A percentile compares a stretch with the other conserved stretches of the same genome.
Evolutionary conservation across 192 early-diverging fungal species (phyloP).

Genomic region (Backusella macrospora): DNA sequence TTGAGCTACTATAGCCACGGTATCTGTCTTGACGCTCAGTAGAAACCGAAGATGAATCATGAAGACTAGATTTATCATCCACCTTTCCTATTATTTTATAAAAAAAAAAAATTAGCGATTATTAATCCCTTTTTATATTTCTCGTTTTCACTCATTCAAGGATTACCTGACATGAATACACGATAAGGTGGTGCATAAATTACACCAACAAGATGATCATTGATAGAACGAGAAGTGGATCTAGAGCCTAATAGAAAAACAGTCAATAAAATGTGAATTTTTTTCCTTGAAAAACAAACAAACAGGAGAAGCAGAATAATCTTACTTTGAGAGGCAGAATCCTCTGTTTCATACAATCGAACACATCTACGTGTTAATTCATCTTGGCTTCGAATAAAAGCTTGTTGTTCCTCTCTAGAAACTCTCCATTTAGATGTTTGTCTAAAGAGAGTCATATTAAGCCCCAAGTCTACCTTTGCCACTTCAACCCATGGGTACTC

Average conservation of each 20-base stretch:
- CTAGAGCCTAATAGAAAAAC: constrained; percentile 7
- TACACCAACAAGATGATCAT: constrained; percentile 49
- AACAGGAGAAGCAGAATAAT: no score
- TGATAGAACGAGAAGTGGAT: constrained; percentile 28
- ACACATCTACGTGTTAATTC: constrained; percentile 58
- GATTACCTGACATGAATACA: constrained; percentile 41
- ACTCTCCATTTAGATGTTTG: constrained; percentile 58
- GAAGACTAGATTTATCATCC: constrained; percentile 12
- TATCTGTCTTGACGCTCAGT: neutral
- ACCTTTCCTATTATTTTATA: neutral
- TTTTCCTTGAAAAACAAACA: neutral
- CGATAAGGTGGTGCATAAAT: constrained; percentile 58
- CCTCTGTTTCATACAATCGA: constrained; percentile 54
- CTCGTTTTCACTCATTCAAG: neutral
- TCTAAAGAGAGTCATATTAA: constrained; percentile 59
- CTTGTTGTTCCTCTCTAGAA: constrained; percentile 52
- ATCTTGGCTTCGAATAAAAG: constrained; percentile 65
- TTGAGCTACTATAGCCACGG: constrained; percentile 1
- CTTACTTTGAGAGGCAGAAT: constrained; percentile 27
- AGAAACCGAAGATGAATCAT: neutral
- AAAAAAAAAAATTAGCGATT: neutral
- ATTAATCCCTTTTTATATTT: neutral
- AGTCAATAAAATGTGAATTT: neutral
- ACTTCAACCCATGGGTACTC: constrained; percentile 68
- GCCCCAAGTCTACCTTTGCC: constrained; percentile 55